Percentiles rank a stretch among this genome's conserved stretches.
These are phyloP conservation scores for Neltuma alba DNA, from an alignment of 306 rosid genomes.

Conservation along the genomic window DNA sequence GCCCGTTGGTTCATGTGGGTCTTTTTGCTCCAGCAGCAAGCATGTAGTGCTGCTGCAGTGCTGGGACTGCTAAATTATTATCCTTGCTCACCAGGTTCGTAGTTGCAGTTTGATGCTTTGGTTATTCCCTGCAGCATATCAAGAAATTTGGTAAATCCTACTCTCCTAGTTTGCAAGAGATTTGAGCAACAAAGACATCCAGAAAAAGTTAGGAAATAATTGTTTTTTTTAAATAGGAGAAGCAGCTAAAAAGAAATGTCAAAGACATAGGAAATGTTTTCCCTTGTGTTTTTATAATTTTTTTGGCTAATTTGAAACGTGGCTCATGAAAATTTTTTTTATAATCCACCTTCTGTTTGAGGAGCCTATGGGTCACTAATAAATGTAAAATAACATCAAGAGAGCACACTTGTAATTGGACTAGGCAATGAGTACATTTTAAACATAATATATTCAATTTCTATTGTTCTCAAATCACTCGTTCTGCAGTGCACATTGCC, in stretches of 20 bases:
- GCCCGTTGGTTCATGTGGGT: conserved; percentile 63
- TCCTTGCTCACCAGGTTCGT: conserved; percentile 63
- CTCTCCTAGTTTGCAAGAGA: neutral
- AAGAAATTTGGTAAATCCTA: conserved; percentile 14
- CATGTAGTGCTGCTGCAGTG: conserved; percentile 68
- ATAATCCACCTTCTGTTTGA: neutral
- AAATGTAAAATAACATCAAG: neutral
- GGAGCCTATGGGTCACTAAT: neutral
- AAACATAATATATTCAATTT: neutral
- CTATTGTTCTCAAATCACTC: neutral
- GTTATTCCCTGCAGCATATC: neutral
- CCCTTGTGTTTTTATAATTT: neutral
- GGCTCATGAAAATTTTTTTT: neutral
- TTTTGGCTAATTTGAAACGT: neutral
- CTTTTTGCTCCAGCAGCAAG: conserved; percentile 59
- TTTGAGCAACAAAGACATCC: neutral
- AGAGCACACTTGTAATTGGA: neutral
- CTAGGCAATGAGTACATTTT: neutral
- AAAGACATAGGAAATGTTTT: neutral
- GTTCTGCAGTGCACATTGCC: neutral
- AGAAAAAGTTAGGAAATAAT: neutral
- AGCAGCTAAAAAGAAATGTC: neutral
- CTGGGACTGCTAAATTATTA: conserved; percentile 48
- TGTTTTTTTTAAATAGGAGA: neutral
- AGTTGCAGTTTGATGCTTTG: conserved; percentile 11